These are phyloP conservation scores for Talaromyces stipitatus DNA, from an alignment of 495 filamentous ascomycete genomes.

Conservation along the genomic window DNA sequence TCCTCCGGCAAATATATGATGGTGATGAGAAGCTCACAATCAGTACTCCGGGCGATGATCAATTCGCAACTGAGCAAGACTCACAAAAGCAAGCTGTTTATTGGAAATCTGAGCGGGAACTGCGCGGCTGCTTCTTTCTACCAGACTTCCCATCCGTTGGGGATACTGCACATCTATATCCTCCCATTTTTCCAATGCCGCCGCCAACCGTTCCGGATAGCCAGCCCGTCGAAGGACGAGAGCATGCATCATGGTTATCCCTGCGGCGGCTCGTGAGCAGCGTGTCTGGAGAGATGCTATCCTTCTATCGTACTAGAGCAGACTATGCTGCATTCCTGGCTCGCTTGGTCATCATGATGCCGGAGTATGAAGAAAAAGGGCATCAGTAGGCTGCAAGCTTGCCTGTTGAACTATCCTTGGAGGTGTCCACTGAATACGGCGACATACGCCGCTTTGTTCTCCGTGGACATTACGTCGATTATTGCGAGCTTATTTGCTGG, in stretches of 20 bases:
- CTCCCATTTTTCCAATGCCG: constrained; percentile 19
- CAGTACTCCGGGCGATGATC: too few relatives aligned
- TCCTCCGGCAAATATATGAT: too few relatives aligned
- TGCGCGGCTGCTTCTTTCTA: constrained; percentile 16
- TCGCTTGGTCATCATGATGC: too few relatives aligned
- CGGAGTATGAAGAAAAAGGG: background rate
- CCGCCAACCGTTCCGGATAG: constrained; percentile 9
- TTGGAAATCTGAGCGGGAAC: constrained; percentile 25
- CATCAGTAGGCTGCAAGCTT: background rate
- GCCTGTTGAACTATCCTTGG: background rate
- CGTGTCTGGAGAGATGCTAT: too few relatives aligned
- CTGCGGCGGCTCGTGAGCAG: constrained; percentile 20
- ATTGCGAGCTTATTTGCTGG: background rate
- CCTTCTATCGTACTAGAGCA: too few relatives aligned
- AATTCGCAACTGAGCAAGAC: too few relatives aligned
- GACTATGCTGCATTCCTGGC: too few relatives aligned
- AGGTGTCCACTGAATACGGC: background rate
- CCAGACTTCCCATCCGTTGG: constrained; percentile 12
- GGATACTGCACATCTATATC: constrained; percentile 8
- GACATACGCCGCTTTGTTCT: background rate
- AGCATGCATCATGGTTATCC: constrained; percentile 20
- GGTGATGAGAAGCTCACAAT: too few relatives aligned
- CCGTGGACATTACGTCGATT: background rate
- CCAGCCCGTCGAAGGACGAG: too few relatives aligned
- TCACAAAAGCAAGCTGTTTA: constrained; percentile 20